phyloP scores from a whole-genome alignment of 805 yeast species.

The Spathaspora boniae region DNA sequence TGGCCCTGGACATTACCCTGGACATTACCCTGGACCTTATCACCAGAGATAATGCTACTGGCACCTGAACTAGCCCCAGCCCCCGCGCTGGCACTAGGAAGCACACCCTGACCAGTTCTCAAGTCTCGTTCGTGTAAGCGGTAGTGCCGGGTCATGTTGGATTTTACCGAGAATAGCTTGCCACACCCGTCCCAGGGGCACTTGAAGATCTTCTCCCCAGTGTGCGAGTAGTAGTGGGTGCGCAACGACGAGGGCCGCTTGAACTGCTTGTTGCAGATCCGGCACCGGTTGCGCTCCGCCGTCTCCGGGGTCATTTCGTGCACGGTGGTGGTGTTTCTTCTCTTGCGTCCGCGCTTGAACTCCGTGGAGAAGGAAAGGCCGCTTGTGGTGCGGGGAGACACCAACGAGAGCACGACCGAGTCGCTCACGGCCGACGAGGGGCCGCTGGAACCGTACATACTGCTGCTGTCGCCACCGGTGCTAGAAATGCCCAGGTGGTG shows the following conservation, averaged over 20 bases:
- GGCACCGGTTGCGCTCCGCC: slow-evolving; percentile 45
- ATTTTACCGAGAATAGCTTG: slow-evolving; percentile 67
- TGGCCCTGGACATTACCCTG: too few relatives aligned
- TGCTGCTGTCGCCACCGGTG: neutral
- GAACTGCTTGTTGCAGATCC: slow-evolving; percentile 69
- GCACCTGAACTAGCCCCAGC: too few relatives aligned
- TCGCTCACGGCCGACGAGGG: neutral
- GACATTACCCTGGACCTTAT: too few relatives aligned
- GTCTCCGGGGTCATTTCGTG: slow-evolving; percentile 41
- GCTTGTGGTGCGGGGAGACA: slow-evolving; percentile 2
- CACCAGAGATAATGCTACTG: too few relatives aligned
- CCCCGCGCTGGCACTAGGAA: too few relatives aligned
- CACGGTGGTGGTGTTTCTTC: slow-evolving; percentile 19
- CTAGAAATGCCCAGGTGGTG: neutral
- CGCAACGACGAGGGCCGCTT: slow-evolving; percentile 79
- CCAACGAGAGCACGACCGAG: slow-evolving; percentile 1
- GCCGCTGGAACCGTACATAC: neutral
- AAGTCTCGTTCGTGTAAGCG: slow-evolving; percentile 50
- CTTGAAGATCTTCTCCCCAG: slow-evolving; percentile 33
- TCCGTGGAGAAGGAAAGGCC: neutral
- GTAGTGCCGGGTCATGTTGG: slow-evolving; percentile 78
- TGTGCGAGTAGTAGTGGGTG: slow-evolving; percentile 75
- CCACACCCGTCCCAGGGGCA: slow-evolving; percentile 61
- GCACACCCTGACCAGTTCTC: slow-evolving; percentile 7
- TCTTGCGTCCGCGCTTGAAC: slow-evolving; percentile 9